A percentile compares a stretch with the other conserved stretches of the same genome.
phyloP scores from a whole-genome alignment of 2,329 filamentous ascomycete genomes.

The Huntiella decipiens region DNA sequence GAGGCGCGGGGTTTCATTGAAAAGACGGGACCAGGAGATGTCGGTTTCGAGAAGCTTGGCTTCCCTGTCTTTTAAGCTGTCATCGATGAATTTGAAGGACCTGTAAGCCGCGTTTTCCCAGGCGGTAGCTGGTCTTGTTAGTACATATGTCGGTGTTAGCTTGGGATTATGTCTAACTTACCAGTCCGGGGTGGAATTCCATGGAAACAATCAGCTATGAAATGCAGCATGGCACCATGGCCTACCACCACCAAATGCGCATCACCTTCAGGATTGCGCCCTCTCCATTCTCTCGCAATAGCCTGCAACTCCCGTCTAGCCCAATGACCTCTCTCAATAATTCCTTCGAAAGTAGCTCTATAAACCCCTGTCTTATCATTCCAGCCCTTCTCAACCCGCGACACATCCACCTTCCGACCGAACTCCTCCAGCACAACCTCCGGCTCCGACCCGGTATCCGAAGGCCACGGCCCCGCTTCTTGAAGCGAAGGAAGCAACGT shows the following conservation, averaged over 20 bases:
- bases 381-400: constrained; percentile 46
- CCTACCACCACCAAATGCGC: constrained; percentile 56
- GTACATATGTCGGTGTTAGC: neutral
- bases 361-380: constrained; percentile 31
- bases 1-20: constrained; percentile 22
- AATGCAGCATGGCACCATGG: constrained; percentile 72
- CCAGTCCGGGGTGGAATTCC: constrained; percentile 28
- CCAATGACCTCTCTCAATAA: constrained; percentile 41
- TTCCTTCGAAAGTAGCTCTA: constrained; percentile 28
- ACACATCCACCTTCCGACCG: constrained; percentile 41
- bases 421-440: constrained; percentile 41
- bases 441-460: constrained; percentile 51
- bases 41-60: constrained; percentile 30
- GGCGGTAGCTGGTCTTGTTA: constrained; percentile 35
- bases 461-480: constrained; percentile 55
- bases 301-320: constrained; percentile 40
- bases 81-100: constrained; percentile 43
- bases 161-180: constrained; percentile 16
- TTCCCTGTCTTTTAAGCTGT: constrained; percentile 27
- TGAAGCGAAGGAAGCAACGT: constrained; percentile 57
- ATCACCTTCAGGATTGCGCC: constrained; percentile 17
- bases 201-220: constrained; percentile 64
- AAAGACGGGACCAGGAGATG: constrained; percentile 27
- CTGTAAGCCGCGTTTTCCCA: constrained; percentile 60
- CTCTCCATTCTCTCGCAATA: constrained; percentile 26